A percentile compares a stretch with the other conserved stretches of the same genome.
Evolutionary conservation across 257 asterid genomes (phyloP).

Genomic region (Dorcoceras hygrometricum): DNA sequence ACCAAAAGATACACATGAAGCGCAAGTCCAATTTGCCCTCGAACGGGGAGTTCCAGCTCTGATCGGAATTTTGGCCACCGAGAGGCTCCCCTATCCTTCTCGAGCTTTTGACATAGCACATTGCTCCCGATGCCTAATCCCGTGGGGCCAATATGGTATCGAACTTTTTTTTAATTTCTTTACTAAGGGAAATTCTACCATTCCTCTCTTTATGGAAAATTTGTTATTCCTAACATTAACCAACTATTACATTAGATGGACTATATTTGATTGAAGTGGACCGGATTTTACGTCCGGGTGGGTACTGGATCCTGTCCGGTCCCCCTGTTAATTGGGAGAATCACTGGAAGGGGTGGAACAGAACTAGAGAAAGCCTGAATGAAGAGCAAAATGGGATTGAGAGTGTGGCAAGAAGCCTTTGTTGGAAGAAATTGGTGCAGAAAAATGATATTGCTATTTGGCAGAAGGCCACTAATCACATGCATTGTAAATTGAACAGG

Average conservation of each 20-base stretch:
- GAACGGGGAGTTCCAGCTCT: conserved; percentile 94
- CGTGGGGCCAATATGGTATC: conserved; percentile 77
- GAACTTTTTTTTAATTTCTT: not conserved
- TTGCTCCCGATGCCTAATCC: conserved; percentile 94
- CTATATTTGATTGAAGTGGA: conserved; percentile 86
- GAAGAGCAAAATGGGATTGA: conserved; percentile 71
- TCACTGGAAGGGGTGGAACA: conserved; percentile 83
- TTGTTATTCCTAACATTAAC: not conserved
- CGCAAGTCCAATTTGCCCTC: conserved; percentile 89
- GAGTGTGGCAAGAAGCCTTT: conserved; percentile 63
- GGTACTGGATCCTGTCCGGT: conserved; percentile 93
- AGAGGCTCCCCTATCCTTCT: conserved; percentile 81
- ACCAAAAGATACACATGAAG: conserved; percentile 88
- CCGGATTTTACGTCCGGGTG: conserved; percentile 86
- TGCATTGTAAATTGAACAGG: conserved; percentile 60
- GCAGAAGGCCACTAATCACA: conserved; percentile 82
- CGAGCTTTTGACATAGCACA: conserved; percentile 95
- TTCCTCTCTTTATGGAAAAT: not conserved
- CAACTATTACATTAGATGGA: conserved; percentile 54
- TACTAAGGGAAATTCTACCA: not conserved
- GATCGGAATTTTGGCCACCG: conserved; percentile 75
- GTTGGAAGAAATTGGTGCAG: conserved; percentile 84
- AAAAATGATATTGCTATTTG: conserved; percentile 73
- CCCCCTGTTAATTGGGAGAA: conserved; percentile 87
- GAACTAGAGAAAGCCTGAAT: conserved; percentile 52